Evolutionary conservation across 306 rosid genomes (phyloP).

Genomic region (Prinsepia uniflora): DNA sequence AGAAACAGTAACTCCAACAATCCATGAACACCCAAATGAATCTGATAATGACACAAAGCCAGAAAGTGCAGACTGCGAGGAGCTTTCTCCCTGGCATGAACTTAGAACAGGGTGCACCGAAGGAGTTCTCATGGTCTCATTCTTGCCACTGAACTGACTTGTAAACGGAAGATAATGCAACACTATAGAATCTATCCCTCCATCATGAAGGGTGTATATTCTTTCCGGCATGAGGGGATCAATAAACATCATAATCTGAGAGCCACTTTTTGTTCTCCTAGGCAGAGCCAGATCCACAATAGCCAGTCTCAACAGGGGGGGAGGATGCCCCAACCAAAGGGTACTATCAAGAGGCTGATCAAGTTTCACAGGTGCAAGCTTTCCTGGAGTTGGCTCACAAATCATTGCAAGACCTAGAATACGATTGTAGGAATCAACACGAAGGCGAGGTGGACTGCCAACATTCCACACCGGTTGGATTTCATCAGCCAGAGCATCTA

Average conservation of each 20-base stretch:
- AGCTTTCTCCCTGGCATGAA: slow-evolving; percentile 72
- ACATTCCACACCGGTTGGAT: slow-evolving; percentile 86
- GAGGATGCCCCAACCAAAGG: slow-evolving; percentile 78
- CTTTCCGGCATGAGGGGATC: slow-evolving; percentile 88
- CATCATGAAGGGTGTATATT: slow-evolving; percentile 78
- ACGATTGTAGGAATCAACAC: slow-evolving; percentile 60
- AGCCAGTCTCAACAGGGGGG: slow-evolving; percentile 84
- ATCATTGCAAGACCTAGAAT: slow-evolving; percentile 93
- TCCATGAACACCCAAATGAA: slow-evolving; percentile 98
- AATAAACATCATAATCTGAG: slow-evolving; percentile 52
- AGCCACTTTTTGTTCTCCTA: slow-evolving; percentile 46
- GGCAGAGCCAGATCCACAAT: slow-evolving; percentile 89
- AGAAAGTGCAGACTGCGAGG: slow-evolving; percentile 53
- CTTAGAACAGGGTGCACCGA: slow-evolving; percentile 87
- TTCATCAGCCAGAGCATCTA: slow-evolving; percentile 96
- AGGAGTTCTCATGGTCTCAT: slow-evolving; percentile 70
- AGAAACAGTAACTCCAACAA: slow-evolving; percentile 66
- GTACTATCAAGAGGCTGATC: slow-evolving; percentile 59
- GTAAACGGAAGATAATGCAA: slow-evolving; percentile 98
- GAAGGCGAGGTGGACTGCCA: slow-evolving; percentile 72
- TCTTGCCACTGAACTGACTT: slow-evolving; percentile 66
- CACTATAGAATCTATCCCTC: slow-evolving; percentile 88
- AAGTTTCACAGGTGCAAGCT: slow-evolving; percentile 37
- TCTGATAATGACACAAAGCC: slow-evolving; percentile 87
- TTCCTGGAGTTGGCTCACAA: slow-evolving; percentile 56